Conservation (phyloP, 306 rosid species). For the Casuarina equisetifolia region DNA sequence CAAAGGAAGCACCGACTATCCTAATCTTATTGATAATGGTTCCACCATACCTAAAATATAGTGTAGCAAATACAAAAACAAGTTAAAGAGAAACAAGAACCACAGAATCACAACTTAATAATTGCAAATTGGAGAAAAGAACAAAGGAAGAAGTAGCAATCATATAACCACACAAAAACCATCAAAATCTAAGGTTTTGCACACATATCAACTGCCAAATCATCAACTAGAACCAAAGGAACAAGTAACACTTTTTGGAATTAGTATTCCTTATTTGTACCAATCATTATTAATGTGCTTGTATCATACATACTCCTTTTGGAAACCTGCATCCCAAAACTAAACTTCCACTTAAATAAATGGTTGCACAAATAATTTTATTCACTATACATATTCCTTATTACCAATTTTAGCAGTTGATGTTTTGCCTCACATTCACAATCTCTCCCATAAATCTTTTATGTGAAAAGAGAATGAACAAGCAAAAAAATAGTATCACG, state of each 20-base stretch:
- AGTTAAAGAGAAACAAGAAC: slow-evolving; percentile 9
- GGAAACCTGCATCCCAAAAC: not conserved
- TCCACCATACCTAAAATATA: slow-evolving; percentile 76
- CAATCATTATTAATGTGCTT: too few species aligned
- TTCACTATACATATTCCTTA: not conserved
- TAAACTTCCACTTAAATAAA: not conserved
- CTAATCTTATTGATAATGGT: slow-evolving; percentile 91
- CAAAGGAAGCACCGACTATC: slow-evolving; percentile 99
- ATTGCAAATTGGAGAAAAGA: slow-evolving; percentile 4
- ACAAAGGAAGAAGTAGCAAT: not conserved
- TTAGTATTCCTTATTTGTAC: not conserved
- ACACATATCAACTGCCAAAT: slow-evolving; percentile 1
- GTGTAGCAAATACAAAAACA: slow-evolving; percentile 21
- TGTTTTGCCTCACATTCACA: not conserved
- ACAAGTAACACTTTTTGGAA: not conserved
- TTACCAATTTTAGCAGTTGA: not conserved
- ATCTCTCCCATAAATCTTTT: not conserved
- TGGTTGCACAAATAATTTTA: not conserved
- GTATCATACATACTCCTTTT: not conserved
- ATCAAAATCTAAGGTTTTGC: not conserved
- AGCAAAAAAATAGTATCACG: not conserved
- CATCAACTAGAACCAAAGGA: not conserved
- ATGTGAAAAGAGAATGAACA: not conserved
- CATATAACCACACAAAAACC: not conserved
- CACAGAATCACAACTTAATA: slow-evolving; percentile 9